Base-by-base conservation (phyloP, 306 rosid species). In the Rubus idaeus region DNA sequence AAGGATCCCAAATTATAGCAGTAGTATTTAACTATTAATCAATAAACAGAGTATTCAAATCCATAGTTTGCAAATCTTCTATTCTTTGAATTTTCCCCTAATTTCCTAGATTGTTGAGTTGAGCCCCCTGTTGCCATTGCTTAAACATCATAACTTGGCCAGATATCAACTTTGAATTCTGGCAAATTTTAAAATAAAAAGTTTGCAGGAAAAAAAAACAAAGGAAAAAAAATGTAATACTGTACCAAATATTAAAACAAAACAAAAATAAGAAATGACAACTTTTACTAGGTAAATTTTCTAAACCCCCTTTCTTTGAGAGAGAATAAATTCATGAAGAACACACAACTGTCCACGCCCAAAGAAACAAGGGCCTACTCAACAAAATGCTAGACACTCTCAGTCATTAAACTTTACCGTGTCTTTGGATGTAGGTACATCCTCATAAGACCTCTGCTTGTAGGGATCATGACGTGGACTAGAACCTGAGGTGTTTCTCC, bases 391-490 rank as follows among this genome's bases (percentile, higher is more conserved):
- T 41, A 66, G 10, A 21, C 44, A 44, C 26, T 45, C 40, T 39
- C 83, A 63, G 41, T 62, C 49, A 82, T 56, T 4, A 68, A 73
- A 70, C 66, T 62, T 87, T 96, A 96, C 98, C 98, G 69, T 76
- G 44, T 95, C 95, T 78, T 73, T 89, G 57, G 87, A 81, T 13
- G 83, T 60, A 78, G 85, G 65, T 63, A 67, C 82, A 61, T 91
- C 96, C 39, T 96, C 99, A 47, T 11, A 75, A 78, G 88, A 80
- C 85, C 88, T 93, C 64, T 85, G 88, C 80, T 76, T 95, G 81
- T 79, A 20, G 70, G 73, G 88, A 79, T 92, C 96, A 70, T 58
- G 83, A 53, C 56, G 90, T 67, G 99, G 99, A 83, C 90, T 86
- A 76, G 98, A 18, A 77, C 77, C 81, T 30, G 87, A 40, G 23